A percentile compares a stretch with the other conserved stretches of the same genome.
phyloP scores from a whole-genome alignment of 768 basidiomycete genomes.

The Hypholoma sublateritium region DNA sequence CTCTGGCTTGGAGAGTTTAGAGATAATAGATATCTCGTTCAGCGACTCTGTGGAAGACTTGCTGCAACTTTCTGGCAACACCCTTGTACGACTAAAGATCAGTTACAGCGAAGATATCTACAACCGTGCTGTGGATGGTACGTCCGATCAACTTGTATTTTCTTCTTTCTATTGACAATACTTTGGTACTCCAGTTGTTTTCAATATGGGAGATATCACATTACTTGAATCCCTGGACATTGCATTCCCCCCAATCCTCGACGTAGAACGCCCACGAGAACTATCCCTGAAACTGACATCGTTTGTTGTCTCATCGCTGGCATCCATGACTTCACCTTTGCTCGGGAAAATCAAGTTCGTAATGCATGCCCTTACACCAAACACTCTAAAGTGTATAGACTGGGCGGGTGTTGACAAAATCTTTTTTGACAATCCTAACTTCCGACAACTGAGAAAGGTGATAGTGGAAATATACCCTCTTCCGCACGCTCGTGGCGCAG shows the following conservation, averaged over 20 bases:
- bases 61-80: too few relatives aligned
- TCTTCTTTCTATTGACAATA: too few relatives aligned
- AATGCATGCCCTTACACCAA: not conserved
- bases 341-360: not conserved
- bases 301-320: not conserved
- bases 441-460: not conserved
- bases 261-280: not conserved
- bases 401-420: constrained; percentile 7
- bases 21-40: not conserved
- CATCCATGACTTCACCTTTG: constrained; percentile 1
- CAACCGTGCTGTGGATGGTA: too few relatives aligned
- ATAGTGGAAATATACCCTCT: not conserved
- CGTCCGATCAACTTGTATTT: too few relatives aligned
- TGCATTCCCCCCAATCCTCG: not conserved
- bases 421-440: not conserved
- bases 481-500: not conserved
- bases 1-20: not conserved
- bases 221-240: too few relatives aligned
- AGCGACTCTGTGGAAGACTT: not conserved
- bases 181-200: too few relatives aligned
- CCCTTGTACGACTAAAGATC: too few relatives aligned
- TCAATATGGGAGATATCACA: too few relatives aligned
- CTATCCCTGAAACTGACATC: not conserved
- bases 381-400: not conserved
- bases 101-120: too few relatives aligned